Evolutionary conservation across 2,329 filamentous ascomycete genomes (phyloP).

Genomic region (Curvularia verruculosa): DNA sequence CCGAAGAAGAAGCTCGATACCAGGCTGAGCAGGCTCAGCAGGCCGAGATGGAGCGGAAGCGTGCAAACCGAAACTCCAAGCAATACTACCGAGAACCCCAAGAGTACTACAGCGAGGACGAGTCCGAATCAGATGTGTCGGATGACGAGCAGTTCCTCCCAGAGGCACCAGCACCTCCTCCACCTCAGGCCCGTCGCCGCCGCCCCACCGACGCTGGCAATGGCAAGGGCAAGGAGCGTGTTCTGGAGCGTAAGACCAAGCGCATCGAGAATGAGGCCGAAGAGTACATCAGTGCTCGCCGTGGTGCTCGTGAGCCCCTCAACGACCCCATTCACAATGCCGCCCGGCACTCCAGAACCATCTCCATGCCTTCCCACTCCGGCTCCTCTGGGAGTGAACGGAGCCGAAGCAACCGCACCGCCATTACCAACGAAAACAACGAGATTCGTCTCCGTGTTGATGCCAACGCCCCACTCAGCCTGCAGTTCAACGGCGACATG

Average conservation of each 20-base stretch:
- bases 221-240: slow-evolving; percentile 28
- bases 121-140: slow-evolving; percentile 10
- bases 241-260: slow-evolving; percentile 25
- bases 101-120: slow-evolving; percentile 26
- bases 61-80: slow-evolving; percentile 21
- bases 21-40: slow-evolving; percentile 14
- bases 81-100: slow-evolving; percentile 18
- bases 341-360: slow-evolving; percentile 36
- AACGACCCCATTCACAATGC: slow-evolving; percentile 38
- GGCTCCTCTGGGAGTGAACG: slow-evolving; percentile 40
- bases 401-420: slow-evolving; percentile 37
- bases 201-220: slow-evolving; percentile 30
- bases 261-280: slow-evolving; percentile 29
- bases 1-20: not conserved
- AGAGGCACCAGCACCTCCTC: slow-evolving; percentile 12
- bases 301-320: slow-evolving; percentile 36
- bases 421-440: slow-evolving; percentile 36
- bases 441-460: slow-evolving; percentile 48
- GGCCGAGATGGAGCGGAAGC: slow-evolving; percentile 19
- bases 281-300: slow-evolving; percentile 39
- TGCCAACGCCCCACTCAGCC: slow-evolving; percentile 39
- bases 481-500: slow-evolving; percentile 48
- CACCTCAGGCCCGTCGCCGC: slow-evolving; percentile 22
- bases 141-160: slow-evolving; percentile 8
- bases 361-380: slow-evolving; percentile 38